A percentile compares a stretch with the other conserved stretches of the same genome.
phyloP scores from a whole-genome alignment of 306 rosid genomes.

The Psophocarpus tetragonolobus region DNA sequence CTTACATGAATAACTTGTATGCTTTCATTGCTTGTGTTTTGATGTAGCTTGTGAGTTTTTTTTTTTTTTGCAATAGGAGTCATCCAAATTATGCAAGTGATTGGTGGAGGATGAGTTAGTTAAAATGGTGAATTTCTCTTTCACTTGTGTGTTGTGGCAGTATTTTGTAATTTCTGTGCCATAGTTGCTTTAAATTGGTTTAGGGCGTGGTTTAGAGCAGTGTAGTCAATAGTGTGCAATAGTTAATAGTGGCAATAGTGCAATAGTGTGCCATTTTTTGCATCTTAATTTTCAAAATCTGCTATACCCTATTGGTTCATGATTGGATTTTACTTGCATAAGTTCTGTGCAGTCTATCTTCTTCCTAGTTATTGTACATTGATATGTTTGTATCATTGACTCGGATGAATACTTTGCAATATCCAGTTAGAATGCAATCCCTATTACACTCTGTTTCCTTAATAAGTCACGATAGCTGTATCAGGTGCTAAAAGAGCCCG shows the following conservation, averaged over 20 bases:
- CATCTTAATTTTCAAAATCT: neutral
- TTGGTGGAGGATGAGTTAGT: neutral
- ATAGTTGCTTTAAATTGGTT: neutral
- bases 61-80: neutral
- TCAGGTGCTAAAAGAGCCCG: slow-evolving; percentile 79
- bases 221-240: neutral
- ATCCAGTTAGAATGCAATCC: slow-evolving; percentile 2
- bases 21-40: neutral
- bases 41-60: neutral
- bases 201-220: neutral
- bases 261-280: neutral
- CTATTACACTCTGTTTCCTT: slow-evolving; percentile 45
- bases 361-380: slow-evolving; percentile 5
- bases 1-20: neutral
- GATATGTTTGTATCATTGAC: neutral
- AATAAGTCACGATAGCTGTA: slow-evolving; percentile 47
- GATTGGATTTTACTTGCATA: neutral
- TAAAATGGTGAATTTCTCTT: neutral
- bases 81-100: slow-evolving; percentile 10
- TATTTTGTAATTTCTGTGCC: neutral
- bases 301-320: neutral
- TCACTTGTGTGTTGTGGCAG: neutral
- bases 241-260: neutral
- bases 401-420: neutral
- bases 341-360: neutral